Percentiles rank a stretch among this genome's conserved stretches.
Conservation (phyloP, 1,284 basidiomycete genomes). For the Ustilago sp. region DNA sequence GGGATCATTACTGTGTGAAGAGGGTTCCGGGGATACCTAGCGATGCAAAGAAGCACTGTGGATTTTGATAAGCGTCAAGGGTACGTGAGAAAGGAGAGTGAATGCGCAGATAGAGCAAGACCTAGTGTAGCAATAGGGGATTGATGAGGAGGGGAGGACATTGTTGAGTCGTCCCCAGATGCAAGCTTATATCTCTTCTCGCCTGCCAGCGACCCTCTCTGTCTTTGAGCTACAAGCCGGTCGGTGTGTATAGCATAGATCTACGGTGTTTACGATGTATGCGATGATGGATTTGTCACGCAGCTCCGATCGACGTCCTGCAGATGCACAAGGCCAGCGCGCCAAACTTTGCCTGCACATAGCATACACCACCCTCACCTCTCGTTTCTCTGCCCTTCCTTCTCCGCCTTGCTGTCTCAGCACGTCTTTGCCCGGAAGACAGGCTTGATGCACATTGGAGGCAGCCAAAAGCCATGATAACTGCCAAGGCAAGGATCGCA, state of each 20-base stretch:
- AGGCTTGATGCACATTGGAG: background rate
- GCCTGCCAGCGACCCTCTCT: background rate
- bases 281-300: constrained; percentile 19
- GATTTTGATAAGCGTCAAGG: background rate
- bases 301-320: constrained; percentile 29
- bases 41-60: background rate
- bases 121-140: constrained; percentile 3
- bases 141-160: background rate
- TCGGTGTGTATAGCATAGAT: constrained; percentile 4
- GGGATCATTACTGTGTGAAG: constrained; percentile 22
- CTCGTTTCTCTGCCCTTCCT: background rate
- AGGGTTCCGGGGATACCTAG: background rate
- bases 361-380: constrained; percentile 27
- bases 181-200: constrained; percentile 19
- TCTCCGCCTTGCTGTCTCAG: background rate
- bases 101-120: constrained; percentile 13
- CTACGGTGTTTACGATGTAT: constrained; percentile 23
- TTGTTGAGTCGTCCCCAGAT: background rate
- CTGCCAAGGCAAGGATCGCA: constrained; percentile 15
- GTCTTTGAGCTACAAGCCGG: background rate
- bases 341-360: constrained; percentile 43
- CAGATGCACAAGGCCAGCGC: constrained; percentile 8
- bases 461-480: constrained; percentile 14
- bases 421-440: background rate
- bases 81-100: background rate